Conservation (phyloP, 2,329 filamentous ascomycete genomes). For the Colletotrichum musae region DNA sequence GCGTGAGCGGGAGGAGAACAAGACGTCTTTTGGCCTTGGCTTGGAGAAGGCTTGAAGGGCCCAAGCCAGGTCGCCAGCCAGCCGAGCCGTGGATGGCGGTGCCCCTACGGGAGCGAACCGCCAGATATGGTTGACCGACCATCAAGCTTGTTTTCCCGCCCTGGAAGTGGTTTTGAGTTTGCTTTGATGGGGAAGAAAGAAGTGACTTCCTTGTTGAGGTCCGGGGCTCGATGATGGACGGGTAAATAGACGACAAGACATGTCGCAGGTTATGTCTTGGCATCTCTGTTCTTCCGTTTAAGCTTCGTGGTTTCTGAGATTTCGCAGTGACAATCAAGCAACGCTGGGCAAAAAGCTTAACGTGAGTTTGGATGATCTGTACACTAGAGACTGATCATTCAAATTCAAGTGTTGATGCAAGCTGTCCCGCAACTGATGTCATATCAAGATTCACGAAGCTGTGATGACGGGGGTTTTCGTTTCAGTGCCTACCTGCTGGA, state of each 20-base stretch:
- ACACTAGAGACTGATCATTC: conserved; percentile 8
- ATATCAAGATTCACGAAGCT: conserved; percentile 3
- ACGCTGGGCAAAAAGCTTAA: conserved; percentile 21
- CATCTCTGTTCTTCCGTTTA: not conserved
- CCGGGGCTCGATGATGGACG: too few relatives aligned
- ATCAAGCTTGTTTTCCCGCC: not conserved
- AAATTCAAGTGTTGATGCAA: conserved; percentile 18
- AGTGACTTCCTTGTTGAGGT: not conserved
- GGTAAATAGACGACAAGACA: too few relatives aligned
- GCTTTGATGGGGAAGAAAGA: not conserved
- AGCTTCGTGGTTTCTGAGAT: too few relatives aligned
- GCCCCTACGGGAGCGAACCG: not conserved
- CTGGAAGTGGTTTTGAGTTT: not conserved
- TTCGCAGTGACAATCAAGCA: conserved; percentile 15
- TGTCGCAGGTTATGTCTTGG: too few relatives aligned
- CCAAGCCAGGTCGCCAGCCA: not conserved
- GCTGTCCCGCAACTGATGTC: conserved; percentile 7
- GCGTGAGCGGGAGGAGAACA: not conserved
- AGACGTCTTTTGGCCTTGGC: not conserved
- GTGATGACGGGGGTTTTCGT: conserved; percentile 5
- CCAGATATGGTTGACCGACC: not conserved
- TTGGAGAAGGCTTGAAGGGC: not conserved
- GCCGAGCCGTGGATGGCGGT: not conserved
- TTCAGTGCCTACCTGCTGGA: not conserved
- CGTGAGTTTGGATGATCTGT: conserved; percentile 22